Percentiles rank a stretch among this genome's conserved stretches.
These are phyloP conservation scores for Dioszegia aurantiaca DNA, from an alignment of 768 basidiomycete genomes.

Conservation along the genomic window DNA sequence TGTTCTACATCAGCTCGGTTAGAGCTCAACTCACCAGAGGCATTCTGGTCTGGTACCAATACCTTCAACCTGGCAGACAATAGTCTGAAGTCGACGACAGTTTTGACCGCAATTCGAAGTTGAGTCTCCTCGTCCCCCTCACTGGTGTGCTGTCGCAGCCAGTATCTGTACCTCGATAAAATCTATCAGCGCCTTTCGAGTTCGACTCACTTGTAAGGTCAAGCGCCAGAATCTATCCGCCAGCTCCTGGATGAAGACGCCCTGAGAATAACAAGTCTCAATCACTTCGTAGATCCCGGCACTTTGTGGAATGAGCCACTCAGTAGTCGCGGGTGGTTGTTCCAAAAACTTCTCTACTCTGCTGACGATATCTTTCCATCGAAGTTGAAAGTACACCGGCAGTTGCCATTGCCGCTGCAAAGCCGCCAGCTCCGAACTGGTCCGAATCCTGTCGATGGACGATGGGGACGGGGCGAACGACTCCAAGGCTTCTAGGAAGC, in stretches of 20 bases:
- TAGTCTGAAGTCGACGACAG: background rate
- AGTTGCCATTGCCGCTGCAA: slow-evolving; percentile 92
- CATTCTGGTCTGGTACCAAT: background rate
- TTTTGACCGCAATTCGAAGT: slow-evolving; percentile 42
- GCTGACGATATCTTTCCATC: slow-evolving; percentile 90
- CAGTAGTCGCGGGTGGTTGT: background rate
- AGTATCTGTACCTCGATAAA: slow-evolving; percentile 59
- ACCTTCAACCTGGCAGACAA: background rate
- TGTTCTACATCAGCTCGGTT: background rate
- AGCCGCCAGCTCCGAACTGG: slow-evolving; percentile 65
- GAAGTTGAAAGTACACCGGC: slow-evolving; percentile 91
- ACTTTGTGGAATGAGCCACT: slow-evolving; percentile 58
- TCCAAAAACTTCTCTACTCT: slow-evolving; percentile 63
- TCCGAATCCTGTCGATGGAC: slow-evolving; percentile 69
- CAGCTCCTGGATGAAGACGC: slow-evolving; percentile 79
- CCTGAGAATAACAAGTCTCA: slow-evolving; percentile 76
- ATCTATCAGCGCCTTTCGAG: background rate
- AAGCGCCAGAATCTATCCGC: slow-evolving; percentile 85
- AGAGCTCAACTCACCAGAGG: background rate
- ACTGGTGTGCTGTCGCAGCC: background rate
- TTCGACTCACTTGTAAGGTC: slow-evolving; percentile 70
- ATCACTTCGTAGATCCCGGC: slow-evolving; percentile 70
- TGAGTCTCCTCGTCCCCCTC: slow-evolving; percentile 56
- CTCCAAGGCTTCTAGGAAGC: slow-evolving; percentile 78
- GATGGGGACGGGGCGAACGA: slow-evolving; percentile 71